Percentiles rank a stretch among this genome's conserved stretches.
Evolutionary conservation across 768 basidiomycete species (phyloP).

Genomic region (Serendipita indica): DNA sequence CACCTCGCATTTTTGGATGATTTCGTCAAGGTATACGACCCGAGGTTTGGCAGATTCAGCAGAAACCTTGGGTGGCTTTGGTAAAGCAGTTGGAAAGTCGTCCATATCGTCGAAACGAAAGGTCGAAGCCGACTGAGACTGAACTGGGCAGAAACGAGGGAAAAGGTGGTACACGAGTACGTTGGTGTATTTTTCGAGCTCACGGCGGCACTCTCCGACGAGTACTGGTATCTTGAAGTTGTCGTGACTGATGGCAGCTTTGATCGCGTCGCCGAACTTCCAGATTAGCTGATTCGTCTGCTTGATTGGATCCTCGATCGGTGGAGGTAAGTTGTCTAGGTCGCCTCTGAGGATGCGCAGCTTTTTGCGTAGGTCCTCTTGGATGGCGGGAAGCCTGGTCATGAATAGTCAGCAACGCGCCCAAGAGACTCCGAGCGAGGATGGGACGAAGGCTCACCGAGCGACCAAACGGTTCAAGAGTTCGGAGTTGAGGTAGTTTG

Average conservation of each 20-base stretch:
- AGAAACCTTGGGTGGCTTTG: neutral
- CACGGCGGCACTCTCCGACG: neutral
- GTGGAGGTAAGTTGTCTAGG: neutral
- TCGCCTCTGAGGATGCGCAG: neutral
- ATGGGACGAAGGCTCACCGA: neutral
- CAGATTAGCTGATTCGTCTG: neutral
- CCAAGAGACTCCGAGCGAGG: neutral
- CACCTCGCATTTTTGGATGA: neutral
- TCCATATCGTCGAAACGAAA: neutral
- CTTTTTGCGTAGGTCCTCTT: neutral
- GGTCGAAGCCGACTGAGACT: neutral
- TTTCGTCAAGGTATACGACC: neutral
- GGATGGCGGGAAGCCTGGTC: neutral
- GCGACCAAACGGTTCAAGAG: neutral
- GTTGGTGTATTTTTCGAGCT: neutral
- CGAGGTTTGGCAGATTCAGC: neutral
- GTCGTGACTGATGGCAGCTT: neutral
- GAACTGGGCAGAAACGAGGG: constrained; percentile 1
- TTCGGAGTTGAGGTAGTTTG: neutral
- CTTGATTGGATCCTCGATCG: neutral
- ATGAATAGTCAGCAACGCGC: neutral
- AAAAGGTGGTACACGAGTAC: neutral
- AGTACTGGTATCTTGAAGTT: constrained; percentile 2
- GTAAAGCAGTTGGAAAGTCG: neutral
- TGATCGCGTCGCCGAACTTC: neutral